Base-by-base conservation (phyloP, 805 yeast species). In the Wickerhamiella allomyrinae region DNA sequence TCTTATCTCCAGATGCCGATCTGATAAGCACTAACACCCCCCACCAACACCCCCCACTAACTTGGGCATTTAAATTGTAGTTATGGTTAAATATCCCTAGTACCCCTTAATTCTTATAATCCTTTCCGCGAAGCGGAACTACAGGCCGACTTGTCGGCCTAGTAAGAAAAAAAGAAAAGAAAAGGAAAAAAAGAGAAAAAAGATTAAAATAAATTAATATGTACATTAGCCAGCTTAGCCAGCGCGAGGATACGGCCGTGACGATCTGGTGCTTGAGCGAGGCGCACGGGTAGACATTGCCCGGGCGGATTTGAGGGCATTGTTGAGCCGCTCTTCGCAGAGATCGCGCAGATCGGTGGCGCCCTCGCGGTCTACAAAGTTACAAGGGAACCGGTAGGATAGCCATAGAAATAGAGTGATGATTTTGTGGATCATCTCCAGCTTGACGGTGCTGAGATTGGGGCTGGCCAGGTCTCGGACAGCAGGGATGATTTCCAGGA, bases 401-500 rank as follows among this genome's bases (percentile, higher is more conserved):
- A 89, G 66, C 98, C 98, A 89, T 55, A 84, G 64, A 55, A 74
- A 89, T 6, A 82, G 61, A 50, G 77, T 69, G 14, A 83, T 68
- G 36, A 73, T 62, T 49, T 75, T 74, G 61, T 86, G 94, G 45
- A 79, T 62, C 5, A 70, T 68, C 56, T 86, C 96, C 17, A 77
- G 60, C 24, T 57, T 55, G 47, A 46, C 46, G 5, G 40, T 29
- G 9, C 21, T 17, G 3, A 20, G 22, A 10, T 41, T 45, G 21
- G 35, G 25, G 14, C 27, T 40, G 22, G 19, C 44, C 2, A 23
- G 34, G 13, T 14, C 24, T 2, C 8, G 20, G 33, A 44, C 35
- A 2, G 21, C 39, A 1, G 50, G 52, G 23, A 47, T 46, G 21
- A 68, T 74, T 39, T 80, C 79, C 42, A 77, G 63, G 2, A 81